Evolutionary conservation across 345 rosid genomes (phyloP), one percentile per base, ranked within the genome.

Genomic region (Salix dunnii): DNA sequence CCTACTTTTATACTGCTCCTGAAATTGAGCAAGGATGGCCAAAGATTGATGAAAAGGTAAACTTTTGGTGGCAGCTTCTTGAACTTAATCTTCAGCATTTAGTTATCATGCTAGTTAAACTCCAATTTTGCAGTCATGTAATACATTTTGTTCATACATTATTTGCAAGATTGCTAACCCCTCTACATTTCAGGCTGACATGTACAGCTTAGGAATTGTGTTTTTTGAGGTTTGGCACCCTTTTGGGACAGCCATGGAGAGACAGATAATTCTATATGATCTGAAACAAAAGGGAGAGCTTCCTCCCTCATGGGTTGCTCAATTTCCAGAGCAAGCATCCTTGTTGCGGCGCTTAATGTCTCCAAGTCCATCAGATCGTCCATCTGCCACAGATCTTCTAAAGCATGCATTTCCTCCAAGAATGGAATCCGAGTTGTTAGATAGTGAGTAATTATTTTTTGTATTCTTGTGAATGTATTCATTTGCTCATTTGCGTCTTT

Each of bases 11-110:
- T 73, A 95, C 97, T 77, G 99, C 99, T 14, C 99, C 99, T 68
- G 99, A 95, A 87, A 95, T 95, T 80, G 99, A 95, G 85, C 99
- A 95, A 83, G 88, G 90, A 38, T 95, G 99, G 99, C 97, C 99
- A 68, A 95, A 90, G 87, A 93, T 95, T 79, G 96, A 95, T 85
- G 99, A 95, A 85, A 95, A 91, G 97, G 99, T 95, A 55, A 78
- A 78, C 74, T 23, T 65, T 63, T 81, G 53, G 74, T 71, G 70
- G 38, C 61, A 28, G 31, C 61, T 62, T 70, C 13, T 79, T 65
- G 73, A 43, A 64, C 49, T 78, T 49, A 46, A 49, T 79, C 73
- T 77, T 62, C 36, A 23, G 67, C 23, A 63, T 71, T 71, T 67
- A 49, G 65, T 31, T 51, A 13, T 72, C 71, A 6, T 49, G 60